A percentile compares a stretch with the other conserved stretches of the same genome.
Conservation (phyloP, 176 grass and related monocot species). For the Areca catechu region DNA sequence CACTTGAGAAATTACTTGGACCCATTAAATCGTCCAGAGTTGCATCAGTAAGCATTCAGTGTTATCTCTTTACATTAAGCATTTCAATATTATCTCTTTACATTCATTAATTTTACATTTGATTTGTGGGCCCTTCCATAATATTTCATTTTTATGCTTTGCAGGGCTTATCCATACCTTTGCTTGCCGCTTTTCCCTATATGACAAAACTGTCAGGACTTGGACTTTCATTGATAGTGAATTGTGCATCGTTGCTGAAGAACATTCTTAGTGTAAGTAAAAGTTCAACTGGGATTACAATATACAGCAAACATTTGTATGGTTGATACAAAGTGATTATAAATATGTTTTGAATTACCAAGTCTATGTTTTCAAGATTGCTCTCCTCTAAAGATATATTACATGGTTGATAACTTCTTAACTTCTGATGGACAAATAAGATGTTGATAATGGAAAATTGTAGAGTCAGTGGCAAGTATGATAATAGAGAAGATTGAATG, state of each 20-base stretch:
- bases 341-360: too few species aligned
- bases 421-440: too few species aligned
- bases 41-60: constrained; percentile 34
- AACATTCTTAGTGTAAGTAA: constrained; percentile 51
- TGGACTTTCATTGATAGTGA: constrained; percentile 37
- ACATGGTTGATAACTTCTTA: too few species aligned
- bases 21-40: constrained; percentile 41
- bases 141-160: not conserved
- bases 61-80: constrained; percentile 17
- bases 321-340: too few species aligned
- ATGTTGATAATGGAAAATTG: too few species aligned
- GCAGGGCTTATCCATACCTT: constrained; percentile 60
- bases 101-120: not conserved
- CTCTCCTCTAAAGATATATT: too few species aligned
- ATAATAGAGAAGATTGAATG: too few species aligned
- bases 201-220: constrained; percentile 62
- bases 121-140: not conserved
- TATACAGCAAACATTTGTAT: too few species aligned
- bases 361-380: too few species aligned
- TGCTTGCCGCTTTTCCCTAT: constrained; percentile 72
- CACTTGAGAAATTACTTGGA: constrained; percentile 34
- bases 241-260: constrained; percentile 58
- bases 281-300: not conserved
- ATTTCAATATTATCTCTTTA: not conserved
- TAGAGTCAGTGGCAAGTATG: too few species aligned